A percentile compares a stretch with the other conserved stretches of the same genome.
phyloP scores from a whole-genome alignment of 2,329 filamentous ascomycete species.

The Trichoderma atroviride region DNA sequence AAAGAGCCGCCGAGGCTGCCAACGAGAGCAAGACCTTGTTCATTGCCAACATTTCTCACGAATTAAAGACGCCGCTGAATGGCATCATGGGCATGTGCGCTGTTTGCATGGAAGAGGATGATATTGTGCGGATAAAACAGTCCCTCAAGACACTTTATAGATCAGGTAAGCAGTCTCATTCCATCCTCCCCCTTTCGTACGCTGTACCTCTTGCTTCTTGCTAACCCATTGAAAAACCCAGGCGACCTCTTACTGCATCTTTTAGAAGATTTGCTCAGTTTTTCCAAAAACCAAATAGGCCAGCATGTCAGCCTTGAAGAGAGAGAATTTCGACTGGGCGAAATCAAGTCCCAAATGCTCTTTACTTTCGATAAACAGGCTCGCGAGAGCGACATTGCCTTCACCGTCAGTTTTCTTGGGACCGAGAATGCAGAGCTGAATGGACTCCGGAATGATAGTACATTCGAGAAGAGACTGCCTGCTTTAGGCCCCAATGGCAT shows the following conservation, averaged over 20 bases:
- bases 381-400: conserved; percentile 73
- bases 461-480: conserved; percentile 48
- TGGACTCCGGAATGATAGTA: conserved; percentile 39
- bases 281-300: conserved; percentile 93
- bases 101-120: conserved; percentile 89
- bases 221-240: conserved; percentile 14
- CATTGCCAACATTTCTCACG: conserved; percentile 87
- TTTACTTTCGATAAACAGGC: conserved; percentile 92
- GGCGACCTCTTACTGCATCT: conserved; percentile 80
- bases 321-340: conserved; percentile 81
- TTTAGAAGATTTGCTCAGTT: conserved; percentile 85
- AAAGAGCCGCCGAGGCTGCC: conserved; percentile 89
- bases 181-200: neutral
- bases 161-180: conserved; percentile 33
- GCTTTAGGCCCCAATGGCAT: conserved; percentile 66
- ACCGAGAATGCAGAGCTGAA: conserved; percentile 33
- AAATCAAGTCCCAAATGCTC: conserved; percentile 78
- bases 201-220: neutral
- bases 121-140: conserved; percentile 74
- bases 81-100: conserved; percentile 94
- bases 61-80: conserved; percentile 92
- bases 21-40: conserved; percentile 98
- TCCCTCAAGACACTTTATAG: conserved; percentile 85
- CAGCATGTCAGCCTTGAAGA: conserved; percentile 81
- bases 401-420: conserved; percentile 70